Evolutionary conservation across 345 rosid species (phyloP), one percentile per base, ranked within the genome.

Genomic region (Clarkia xantiana): DNA sequence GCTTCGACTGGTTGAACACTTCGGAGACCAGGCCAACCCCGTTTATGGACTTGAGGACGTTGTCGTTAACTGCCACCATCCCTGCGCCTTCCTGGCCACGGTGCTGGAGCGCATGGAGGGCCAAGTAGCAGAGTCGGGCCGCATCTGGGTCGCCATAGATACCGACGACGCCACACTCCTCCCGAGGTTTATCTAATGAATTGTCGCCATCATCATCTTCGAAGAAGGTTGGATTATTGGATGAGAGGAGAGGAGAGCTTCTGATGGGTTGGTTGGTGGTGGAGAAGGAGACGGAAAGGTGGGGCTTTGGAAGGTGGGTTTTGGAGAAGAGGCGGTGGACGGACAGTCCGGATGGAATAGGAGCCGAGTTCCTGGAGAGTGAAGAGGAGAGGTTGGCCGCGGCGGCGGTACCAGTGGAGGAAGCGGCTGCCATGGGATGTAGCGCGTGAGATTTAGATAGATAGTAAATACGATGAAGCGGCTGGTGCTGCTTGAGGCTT

Each of bases 11-110:
- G 53, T 62, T 86, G 63, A 91, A 91, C 13, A 91, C 98, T 4
- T 91, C 98, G 34, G 94, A 81, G 38, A 91, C 98, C 18, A 91
- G 78, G 3, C 98, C 98, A 52, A 91, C 83, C 23, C 98, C 98
- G 14, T 96, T 91, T 45, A 91, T 59, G 2, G 96, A 73, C 59
- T 91, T 93, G 41, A 86, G 75, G 25, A 86, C 84, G 17, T 80
- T 71, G 18, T 76, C 55, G 19, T 74, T 69, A 10, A 86, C 94
- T 1, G 98, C 69, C 16, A 91, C 98, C 51, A 91, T 91, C 56
- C 98, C 98, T 48, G 98, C 98, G 17, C 98, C 98, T 72, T 91
- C 98, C 58, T 91, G 98, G 7, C 98, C 98, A 40, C 98, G 93
- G 52, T 91, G 98, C 51, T 91, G 98, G 53, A 91, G 75, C 11